Evolutionary conservation across 768 basidiomycete genomes (phyloP).

Genomic region (Termitomyces bulborhizus): DNA sequence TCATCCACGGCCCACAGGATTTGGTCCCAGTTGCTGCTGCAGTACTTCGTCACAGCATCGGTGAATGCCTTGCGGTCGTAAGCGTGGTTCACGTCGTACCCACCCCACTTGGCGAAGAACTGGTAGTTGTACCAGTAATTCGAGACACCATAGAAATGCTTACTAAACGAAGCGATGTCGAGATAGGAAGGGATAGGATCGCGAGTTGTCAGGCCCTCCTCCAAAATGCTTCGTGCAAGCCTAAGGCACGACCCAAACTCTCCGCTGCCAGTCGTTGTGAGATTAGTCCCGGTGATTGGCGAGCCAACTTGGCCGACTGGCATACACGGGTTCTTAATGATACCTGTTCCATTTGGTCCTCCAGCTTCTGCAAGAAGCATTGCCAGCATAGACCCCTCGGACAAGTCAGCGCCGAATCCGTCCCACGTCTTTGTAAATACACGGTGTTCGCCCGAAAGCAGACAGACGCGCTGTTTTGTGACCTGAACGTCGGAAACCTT

Average conservation of each 20-base stretch:
- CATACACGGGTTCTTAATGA: conserved; percentile 8
- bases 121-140: conserved; percentile 10
- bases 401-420: conserved; percentile 6
- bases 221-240: neutral
- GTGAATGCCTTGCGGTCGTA: neutral
- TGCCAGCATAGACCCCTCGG: neutral
- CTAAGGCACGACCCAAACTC: conserved; percentile 8
- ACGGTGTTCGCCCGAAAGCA: neutral
- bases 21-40: neutral
- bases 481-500: conserved; percentile 1
- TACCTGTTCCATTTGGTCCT: neutral
- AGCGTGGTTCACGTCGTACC: conserved; percentile 2
- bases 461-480: conserved; percentile 3
- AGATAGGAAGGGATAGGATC: conserved; percentile 10
- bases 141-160: conserved; percentile 9
- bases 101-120: conserved; percentile 12
- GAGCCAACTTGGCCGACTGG: conserved; percentile 1
- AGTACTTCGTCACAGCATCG: neutral
- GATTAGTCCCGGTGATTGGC: neutral
- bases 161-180: conserved; percentile 8
- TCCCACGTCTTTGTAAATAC: conserved; percentile 8
- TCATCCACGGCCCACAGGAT: neutral
- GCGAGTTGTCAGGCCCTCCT: conserved; percentile 3
- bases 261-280: conserved; percentile 6
- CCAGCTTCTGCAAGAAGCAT: conserved; percentile 2